Evolutionary conservation across 148 eudicot genomes (phyloP), one percentile per base, ranked within the genome.

Genomic region (Vaccinium darrowii): DNA sequence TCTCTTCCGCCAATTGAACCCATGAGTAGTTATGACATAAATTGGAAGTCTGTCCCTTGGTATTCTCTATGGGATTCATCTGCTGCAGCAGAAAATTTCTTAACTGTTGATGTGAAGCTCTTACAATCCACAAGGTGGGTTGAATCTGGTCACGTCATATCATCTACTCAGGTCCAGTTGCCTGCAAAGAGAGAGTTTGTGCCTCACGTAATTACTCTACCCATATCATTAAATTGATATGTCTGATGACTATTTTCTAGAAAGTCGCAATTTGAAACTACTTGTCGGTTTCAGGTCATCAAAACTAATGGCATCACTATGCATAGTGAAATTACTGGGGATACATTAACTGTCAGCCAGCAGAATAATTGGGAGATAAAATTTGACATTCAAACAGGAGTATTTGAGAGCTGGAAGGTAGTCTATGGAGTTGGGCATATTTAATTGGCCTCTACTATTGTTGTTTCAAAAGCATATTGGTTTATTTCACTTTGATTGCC

Each of bases 401-500:
- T 87, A 75, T 90, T 96, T 33, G 93, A 92, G 84, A 90, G 94
- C 90, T 96, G 99, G 99, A 96, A 88, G 97, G 99, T 96, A 93
- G 12, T 84, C 19, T 84, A 43, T 83, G 51, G 39, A 18, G 75
- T 90, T 79, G 25, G 25, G 16, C 33, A 19, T 65, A 54, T 54
- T 60, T 25, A 58, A 60, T 75, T 79, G 56, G 62, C 76, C 51
- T 52, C 25, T 39, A 6, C 21, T 72, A 72, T 7, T 47, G n/a
- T 52, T 12, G 69, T 82, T 82, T 82, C 58, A 51, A 53, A 47
- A 69, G 49, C 51, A 30, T 72, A 33, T 53, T 51, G 30, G 9
- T 73, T 74, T 33, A 18, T 16, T 82, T 82, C 16, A 69, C 73
- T 69, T 82, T 82, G 27, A 83, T 25, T 63, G 23, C 58, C 50